Conservation (phyloP, 148 eudicot species). For the Bassia scoparia region DNA sequence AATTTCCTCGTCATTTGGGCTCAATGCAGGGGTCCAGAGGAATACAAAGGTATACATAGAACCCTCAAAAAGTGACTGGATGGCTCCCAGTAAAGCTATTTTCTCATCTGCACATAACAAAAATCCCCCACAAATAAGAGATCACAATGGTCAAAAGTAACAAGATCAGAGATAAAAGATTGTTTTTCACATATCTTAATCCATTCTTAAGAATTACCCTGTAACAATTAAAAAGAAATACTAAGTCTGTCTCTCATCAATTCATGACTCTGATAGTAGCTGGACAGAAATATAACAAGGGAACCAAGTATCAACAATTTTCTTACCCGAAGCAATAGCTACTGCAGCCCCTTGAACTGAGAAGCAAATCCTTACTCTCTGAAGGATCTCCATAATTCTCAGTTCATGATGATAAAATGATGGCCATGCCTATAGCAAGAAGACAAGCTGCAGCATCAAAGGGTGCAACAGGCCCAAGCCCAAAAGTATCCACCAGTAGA, state of each 20-base stretch:
- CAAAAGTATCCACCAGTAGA: conserved; percentile 68
- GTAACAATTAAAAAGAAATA: not conserved
- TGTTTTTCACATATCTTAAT: not conserved
- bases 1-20: conserved; percentile 91
- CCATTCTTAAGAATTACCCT: not conserved
- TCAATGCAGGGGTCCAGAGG: conserved; percentile 97
- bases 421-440: conserved; percentile 93
- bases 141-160: not conserved
- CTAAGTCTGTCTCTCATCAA: not conserved
- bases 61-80: conserved; percentile 96
- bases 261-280: not conserved
- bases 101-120: conserved; percentile 66
- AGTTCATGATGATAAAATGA: conserved; percentile 83
- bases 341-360: conserved; percentile 94
- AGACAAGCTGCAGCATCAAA: conserved; percentile 94
- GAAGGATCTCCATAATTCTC: conserved; percentile 97
- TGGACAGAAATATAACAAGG: not conserved
- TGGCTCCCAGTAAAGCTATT: conserved; percentile 91
- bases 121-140: not conserved
- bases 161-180: not conserved
- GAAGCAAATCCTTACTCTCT: conserved; percentile 89
- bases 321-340: conserved; percentile 92
- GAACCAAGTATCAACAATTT: not conserved
- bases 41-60: conserved; percentile 98
- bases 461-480: conserved; percentile 90